Evolutionary conservation across 352 stramenopile species (phyloP), one percentile per base, ranked within the genome.

Genomic region (Achlya hypogyna): DNA sequence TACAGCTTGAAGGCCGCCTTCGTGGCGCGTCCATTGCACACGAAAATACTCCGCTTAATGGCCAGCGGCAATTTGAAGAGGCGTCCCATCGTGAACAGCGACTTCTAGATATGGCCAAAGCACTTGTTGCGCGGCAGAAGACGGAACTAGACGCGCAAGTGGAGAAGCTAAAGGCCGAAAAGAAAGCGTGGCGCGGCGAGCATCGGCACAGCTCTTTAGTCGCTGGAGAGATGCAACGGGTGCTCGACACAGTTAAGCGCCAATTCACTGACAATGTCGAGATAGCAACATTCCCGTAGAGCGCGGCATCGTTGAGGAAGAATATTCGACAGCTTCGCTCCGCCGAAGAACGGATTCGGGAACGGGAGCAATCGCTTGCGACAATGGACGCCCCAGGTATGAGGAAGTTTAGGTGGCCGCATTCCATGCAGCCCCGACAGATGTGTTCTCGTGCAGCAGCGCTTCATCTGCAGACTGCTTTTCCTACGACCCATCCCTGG

Each of bases 151-250:
- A 43, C 8, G 18, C 38, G 8, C 59, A 58, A n/a, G 43, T 28
- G 23, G 27, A 58, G 0, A 38, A 58, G 25, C 27, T 66, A 10
- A 66, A 66, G 47, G 1, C 3, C 16, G 59, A 66, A 43, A 66
- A 66, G 59, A 31, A 66, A 12, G 5, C 28, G 23, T 66, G 59
- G 59, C 34, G 47, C 6, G 38, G 27, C 14, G 43, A 66, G 22
- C 59, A 66, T 27, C 22, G 59, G 1, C 43, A 60, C 56, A 66
- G 42, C 47, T 31, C 59, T 16, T 23, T 40, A 18, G 25, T 47
- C 35, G 25, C 49, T 8, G 49, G 35, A 14, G 47, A 66, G 31
- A 66, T 66, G 59, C 56, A 66, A 60, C 38, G 59, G 2, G 43
- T 66, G 0, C 38, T 66, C 4, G 59, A 66, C 22, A 42, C 22